A percentile compares a stretch with the other conserved stretches of the same genome.
These are phyloP conservation scores for Amanita rubescens DNA, from an alignment of 768 basidiomycete genomes.

Conservation along the genomic window DNA sequence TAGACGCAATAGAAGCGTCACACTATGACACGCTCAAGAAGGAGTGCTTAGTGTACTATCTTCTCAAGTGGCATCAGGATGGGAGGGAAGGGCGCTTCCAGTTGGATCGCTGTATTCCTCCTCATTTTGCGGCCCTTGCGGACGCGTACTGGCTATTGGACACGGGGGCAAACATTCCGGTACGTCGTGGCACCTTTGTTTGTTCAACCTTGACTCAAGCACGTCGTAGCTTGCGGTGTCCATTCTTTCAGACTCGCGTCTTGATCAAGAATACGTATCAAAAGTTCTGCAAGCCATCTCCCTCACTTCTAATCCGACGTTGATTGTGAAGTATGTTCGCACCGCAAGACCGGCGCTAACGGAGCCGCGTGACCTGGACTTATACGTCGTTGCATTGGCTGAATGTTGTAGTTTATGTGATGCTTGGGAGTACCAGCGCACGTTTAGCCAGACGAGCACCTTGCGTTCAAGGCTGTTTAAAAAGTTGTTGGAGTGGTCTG, in stretches of 20 bases:
- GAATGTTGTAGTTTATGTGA: slow-evolving; percentile 50
- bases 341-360: slow-evolving; percentile 67
- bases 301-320: slow-evolving; percentile 36
- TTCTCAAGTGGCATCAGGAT: slow-evolving; percentile 75
- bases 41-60: slow-evolving; percentile 73
- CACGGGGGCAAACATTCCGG: slow-evolving; percentile 54
- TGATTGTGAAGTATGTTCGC: slow-evolving; percentile 68
- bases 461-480: slow-evolving; percentile 47
- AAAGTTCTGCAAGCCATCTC: slow-evolving; percentile 69
- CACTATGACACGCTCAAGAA: slow-evolving; percentile 71
- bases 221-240: slow-evolving; percentile 56
- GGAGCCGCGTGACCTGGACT: slow-evolving; percentile 62
- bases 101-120: slow-evolving; percentile 54
- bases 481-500: slow-evolving; percentile 60
- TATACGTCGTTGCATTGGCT: slow-evolving; percentile 63
- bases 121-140: slow-evolving; percentile 68
- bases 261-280: slow-evolving; percentile 71
- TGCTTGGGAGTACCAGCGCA: slow-evolving; percentile 71
- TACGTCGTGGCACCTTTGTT: slow-evolving; percentile 29
- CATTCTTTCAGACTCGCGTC: slow-evolving; percentile 63
- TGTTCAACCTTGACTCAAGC: background rate
- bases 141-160: slow-evolving; percentile 86
- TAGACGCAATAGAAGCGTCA: slow-evolving; percentile 54
- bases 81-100: slow-evolving; percentile 46
- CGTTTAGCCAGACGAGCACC: slow-evolving; percentile 52